phyloP scores from a whole-genome alignment of 768 basidiomycete genomes.

The Paxillus rubicundulus region DNA sequence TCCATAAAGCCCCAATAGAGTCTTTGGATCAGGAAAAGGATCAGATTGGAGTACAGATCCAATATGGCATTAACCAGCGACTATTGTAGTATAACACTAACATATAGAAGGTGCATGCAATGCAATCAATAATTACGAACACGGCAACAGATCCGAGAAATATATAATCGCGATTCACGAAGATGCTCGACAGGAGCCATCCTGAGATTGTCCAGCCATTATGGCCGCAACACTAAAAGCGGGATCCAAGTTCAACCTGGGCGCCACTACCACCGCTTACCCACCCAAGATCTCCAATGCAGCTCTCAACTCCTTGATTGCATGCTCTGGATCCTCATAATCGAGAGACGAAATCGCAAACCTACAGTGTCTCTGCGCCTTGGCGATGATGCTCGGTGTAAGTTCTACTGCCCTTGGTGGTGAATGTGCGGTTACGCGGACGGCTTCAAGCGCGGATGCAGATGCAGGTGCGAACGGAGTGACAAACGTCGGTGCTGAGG shows the following conservation, averaged over 20 bases:
- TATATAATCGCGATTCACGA: slow-evolving; percentile 2
- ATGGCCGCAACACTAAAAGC: too few relatives aligned
- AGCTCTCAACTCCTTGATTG: slow-evolving; percentile 73
- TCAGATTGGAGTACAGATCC: too few relatives aligned
- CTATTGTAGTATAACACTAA: too few relatives aligned
- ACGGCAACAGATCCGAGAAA: not conserved
- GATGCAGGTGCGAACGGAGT: slow-evolving; percentile 2
- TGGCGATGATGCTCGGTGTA: slow-evolving; percentile 62
- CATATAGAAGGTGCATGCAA: too few relatives aligned
- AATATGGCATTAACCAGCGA: too few relatives aligned
- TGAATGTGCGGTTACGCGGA: too few relatives aligned
- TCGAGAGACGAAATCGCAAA: slow-evolving; percentile 95
- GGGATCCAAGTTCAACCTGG: too few relatives aligned
- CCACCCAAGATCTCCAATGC: slow-evolving; percentile 70
- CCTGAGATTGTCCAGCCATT: too few relatives aligned
- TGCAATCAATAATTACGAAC: too few relatives aligned
- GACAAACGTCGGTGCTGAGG: slow-evolving; percentile 9
- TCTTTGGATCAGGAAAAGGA: too few relatives aligned
- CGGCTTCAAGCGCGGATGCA: too few relatives aligned
- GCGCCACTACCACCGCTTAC: slow-evolving; percentile 17
- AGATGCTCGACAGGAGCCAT: not conserved
- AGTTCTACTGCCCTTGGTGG: slow-evolving; percentile 41
- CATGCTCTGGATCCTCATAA: slow-evolving; percentile 90
- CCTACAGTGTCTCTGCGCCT: slow-evolving; percentile 86
- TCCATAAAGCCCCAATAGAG: too few relatives aligned